Evolutionary conservation across 495 filamentous ascomycete species (phyloP).

Genomic region (Tricharina praecox): DNA sequence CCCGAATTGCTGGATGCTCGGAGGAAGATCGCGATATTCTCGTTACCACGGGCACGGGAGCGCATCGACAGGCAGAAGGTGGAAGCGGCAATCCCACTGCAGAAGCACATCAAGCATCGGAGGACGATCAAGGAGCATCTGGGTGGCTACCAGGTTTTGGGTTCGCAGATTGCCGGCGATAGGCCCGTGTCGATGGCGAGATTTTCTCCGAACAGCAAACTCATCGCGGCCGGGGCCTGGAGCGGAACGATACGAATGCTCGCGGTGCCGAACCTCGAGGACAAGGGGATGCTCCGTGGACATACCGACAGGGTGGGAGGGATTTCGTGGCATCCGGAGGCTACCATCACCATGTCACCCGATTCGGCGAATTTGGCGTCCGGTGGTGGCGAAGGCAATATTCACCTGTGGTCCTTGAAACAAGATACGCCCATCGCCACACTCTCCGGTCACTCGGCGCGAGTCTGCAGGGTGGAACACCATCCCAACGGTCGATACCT

Average conservation of each 20-base stretch:
- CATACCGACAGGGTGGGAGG: constrained; percentile 81
- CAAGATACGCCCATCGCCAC: constrained; percentile 70
- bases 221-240: constrained; percentile 82
- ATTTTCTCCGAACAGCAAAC: constrained; percentile 72
- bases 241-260: constrained; percentile 73
- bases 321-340: constrained; percentile 70
- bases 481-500: constrained; percentile 83
- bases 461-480: constrained; percentile 83
- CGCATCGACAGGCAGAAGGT: constrained; percentile 58
- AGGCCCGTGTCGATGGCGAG: constrained; percentile 76
- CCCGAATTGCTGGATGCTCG: constrained; percentile 59
- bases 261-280: constrained; percentile 63
- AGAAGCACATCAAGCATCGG: constrained; percentile 78
- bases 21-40: constrained; percentile 67
- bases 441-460: constrained; percentile 65
- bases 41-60: constrained; percentile 62
- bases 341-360: constrained; percentile 62
- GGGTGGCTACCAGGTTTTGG: constrained; percentile 69
- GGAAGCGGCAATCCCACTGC: constrained; percentile 65
- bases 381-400: constrained; percentile 72
- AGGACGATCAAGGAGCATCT: constrained; percentile 75
- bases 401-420: constrained; percentile 79
- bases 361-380: constrained; percentile 73
- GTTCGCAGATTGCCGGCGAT: constrained; percentile 81
- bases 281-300: constrained; percentile 53